phyloP scores from a whole-genome alignment of 1,139 yeast genomes.

The Yamadazyma taylorii region DNA sequence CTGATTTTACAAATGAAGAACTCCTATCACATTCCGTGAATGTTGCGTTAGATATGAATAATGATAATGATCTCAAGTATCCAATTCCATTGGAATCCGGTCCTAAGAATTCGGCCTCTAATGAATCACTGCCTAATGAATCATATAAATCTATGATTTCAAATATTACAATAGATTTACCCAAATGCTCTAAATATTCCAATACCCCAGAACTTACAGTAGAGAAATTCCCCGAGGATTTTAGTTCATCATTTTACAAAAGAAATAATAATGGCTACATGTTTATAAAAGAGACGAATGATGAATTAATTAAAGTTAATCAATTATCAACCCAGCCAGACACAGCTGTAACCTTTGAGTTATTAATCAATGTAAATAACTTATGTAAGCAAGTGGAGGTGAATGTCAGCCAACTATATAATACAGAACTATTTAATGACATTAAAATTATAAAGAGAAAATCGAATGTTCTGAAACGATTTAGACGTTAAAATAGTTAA shows the following conservation, averaged over 20 bases:
- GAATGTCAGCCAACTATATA: constrained; percentile 12
- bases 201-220: constrained; percentile 12
- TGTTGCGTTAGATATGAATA: background rate
- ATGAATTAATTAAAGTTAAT: constrained; percentile 18
- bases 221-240: constrained; percentile 17
- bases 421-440: constrained; percentile 16
- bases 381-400: constrained; percentile 7
- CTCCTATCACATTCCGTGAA: background rate
- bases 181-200: constrained; percentile 1
- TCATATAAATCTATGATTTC: background rate
- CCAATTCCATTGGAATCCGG: too few species aligned
- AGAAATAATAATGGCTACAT: constrained; percentile 37
- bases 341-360: constrained; percentile 5
- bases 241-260: constrained; percentile 35
- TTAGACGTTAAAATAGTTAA: background rate
- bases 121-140: background rate
- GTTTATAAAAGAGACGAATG: constrained; percentile 36
- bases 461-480: constrained; percentile 8
- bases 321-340: background rate
- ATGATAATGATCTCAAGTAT: too few species aligned
- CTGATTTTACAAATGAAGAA: background rate
- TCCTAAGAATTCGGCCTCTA: too few species aligned
- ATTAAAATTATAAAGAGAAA: constrained; percentile 15
- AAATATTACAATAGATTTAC: constrained; percentile 1
- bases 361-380: constrained; percentile 9